phyloP scores from a whole-genome alignment of 2,329 filamentous ascomycete genomes.

The Shiraia sp. region DNA sequence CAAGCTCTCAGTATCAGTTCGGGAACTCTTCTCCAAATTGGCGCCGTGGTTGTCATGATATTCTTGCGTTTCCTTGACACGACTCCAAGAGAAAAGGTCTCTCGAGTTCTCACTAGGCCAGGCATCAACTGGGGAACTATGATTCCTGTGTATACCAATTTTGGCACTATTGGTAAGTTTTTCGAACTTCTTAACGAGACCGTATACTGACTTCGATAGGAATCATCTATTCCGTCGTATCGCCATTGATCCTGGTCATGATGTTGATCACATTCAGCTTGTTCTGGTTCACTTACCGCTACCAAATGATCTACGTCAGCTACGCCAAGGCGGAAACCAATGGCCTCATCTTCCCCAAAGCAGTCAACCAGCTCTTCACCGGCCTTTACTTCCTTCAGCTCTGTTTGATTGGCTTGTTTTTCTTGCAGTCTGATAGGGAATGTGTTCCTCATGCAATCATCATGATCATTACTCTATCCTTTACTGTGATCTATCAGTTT shows the following conservation, averaged over 20 bases:
- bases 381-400: constrained; percentile 95
- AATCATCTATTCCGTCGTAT: constrained; percentile 83
- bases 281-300: constrained; percentile 94
- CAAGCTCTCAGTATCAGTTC: constrained; percentile 91
- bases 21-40: constrained; percentile 82
- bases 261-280: constrained; percentile 89
- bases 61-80: constrained; percentile 80
- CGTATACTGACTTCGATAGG: constrained; percentile 42
- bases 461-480: constrained; percentile 75
- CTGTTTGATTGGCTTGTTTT: constrained; percentile 86
- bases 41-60: constrained; percentile 77
- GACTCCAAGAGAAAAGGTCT: constrained; percentile 82
- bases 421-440: constrained; percentile 67
- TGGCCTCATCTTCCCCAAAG: constrained; percentile 85
- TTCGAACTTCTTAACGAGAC: background rate
- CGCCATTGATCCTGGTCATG: constrained; percentile 89
- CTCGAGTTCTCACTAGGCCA: constrained; percentile 75
- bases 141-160: constrained; percentile 95
- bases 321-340: constrained; percentile 90
- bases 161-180: constrained; percentile 78
- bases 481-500: constrained; percentile 78
- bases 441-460: constrained; percentile 78
- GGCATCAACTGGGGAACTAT: constrained; percentile 87
- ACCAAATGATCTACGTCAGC: constrained; percentile 93
- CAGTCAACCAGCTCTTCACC: constrained; percentile 94